phyloP scores from a whole-genome alignment of 768 basidiomycete species.

The Boletellus sp. region DNA sequence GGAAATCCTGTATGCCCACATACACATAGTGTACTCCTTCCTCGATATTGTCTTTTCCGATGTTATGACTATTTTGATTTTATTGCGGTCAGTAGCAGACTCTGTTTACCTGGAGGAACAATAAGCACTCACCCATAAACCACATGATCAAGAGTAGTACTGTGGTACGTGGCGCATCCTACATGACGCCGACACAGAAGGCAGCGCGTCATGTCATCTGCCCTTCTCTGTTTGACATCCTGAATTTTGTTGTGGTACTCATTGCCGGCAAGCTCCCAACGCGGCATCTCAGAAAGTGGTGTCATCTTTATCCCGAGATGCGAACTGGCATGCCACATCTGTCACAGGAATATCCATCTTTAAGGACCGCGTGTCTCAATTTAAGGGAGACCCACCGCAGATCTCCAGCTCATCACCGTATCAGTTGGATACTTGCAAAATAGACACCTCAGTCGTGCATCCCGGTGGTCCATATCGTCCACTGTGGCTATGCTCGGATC shows the following conservation, averaged over 20 bases:
- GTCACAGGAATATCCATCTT: neutral
- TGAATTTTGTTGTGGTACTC: neutral
- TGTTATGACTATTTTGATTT: neutral
- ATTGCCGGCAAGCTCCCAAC: slow-evolving; percentile 1
- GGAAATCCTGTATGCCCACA: neutral
- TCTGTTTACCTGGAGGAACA: neutral
- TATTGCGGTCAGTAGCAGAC: neutral
- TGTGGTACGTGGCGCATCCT: neutral
- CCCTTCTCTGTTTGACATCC: neutral
- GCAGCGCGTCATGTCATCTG: too few relatives aligned
- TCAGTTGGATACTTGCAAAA: neutral
- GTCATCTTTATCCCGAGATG: neutral
- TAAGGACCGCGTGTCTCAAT: neutral
- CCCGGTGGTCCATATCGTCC: slow-evolving; percentile 9
- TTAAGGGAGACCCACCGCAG: neutral
- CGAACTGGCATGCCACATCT: neutral
- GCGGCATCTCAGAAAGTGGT: neutral
- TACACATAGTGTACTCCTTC: neutral
- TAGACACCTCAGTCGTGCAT: slow-evolving; percentile 5
- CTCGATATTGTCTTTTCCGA: neutral
- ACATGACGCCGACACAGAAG: neutral
- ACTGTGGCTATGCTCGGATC: slow-evolving; percentile 7
- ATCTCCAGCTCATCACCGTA: slow-evolving; percentile 1
- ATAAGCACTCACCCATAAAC: neutral
- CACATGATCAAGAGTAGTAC: neutral